These are phyloP conservation scores for Thelonectria blattea DNA, from an alignment of 2,329 filamentous ascomycete genomes.

Conservation along the genomic window DNA sequence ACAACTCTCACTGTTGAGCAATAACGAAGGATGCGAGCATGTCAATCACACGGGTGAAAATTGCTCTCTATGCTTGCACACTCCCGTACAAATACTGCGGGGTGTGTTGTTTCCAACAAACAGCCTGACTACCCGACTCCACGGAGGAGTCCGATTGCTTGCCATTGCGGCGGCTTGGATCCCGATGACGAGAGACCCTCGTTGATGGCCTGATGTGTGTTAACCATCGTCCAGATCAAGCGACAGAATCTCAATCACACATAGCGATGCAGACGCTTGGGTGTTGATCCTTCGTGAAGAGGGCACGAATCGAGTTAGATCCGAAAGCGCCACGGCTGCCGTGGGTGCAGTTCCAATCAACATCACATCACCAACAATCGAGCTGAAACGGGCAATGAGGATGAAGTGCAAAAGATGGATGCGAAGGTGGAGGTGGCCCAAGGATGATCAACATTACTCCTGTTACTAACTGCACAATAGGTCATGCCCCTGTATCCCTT, in stretches of 20 bases:
- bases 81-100: not conserved
- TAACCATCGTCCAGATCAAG: not conserved
- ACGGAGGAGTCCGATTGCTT: not conserved
- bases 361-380: not conserved
- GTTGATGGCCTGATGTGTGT: not conserved
- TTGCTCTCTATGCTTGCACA: not conserved
- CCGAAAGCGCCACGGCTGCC: too few species aligned
- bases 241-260: not conserved
- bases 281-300: slow-evolving; percentile 1
- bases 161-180: not conserved
- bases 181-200: not conserved
- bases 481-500: not conserved
- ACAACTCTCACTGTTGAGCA: too few species aligned
- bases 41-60: not conserved
- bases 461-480: not conserved
- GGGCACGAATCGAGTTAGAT: not conserved
- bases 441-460: not conserved
- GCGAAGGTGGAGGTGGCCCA: not conserved
- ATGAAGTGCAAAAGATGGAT: not conserved
- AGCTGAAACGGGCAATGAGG: not conserved
- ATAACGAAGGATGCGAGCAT: not conserved
- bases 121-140: not conserved
- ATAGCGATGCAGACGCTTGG: not conserved
- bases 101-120: not conserved
- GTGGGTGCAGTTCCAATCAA: too few species aligned